phyloP scores from a whole-genome alignment of 2,329 filamentous ascomycete species.

The Aspergillus sp. region DNA sequence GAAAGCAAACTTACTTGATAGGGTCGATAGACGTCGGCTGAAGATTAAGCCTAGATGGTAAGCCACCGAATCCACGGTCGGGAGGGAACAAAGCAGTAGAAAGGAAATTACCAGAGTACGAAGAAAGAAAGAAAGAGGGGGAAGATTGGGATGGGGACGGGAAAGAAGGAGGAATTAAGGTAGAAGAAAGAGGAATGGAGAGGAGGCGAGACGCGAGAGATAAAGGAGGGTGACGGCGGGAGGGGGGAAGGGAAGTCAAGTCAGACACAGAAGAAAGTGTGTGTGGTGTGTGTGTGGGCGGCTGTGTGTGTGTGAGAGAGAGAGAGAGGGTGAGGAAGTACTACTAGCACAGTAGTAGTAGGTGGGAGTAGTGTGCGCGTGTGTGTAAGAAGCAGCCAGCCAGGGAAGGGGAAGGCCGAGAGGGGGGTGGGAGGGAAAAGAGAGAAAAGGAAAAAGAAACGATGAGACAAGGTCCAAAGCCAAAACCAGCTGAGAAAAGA shows the following conservation, averaged over 20 bases:
- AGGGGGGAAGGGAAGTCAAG: not conserved
- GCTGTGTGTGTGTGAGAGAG: not conserved
- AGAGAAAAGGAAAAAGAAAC: not conserved
- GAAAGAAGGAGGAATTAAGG: constrained; percentile 4
- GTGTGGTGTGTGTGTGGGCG: not conserved
- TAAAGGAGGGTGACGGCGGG: constrained; percentile 6
- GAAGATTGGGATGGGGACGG: constrained; percentile 3
- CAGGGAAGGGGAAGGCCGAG: not conserved
- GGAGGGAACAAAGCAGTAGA: constrained; percentile 17
- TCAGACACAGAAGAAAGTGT: not conserved
- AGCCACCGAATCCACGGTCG: constrained; percentile 18
- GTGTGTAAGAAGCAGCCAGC: constrained; percentile 6
- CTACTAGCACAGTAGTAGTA: not conserved
- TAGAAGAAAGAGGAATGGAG: constrained; percentile 10
- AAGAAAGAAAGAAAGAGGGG: constrained; percentile 13
- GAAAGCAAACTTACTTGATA: constrained; percentile 45
- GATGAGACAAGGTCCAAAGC: constrained; percentile 6
- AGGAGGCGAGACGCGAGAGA: constrained; percentile 6
- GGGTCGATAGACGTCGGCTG: constrained; percentile 52
- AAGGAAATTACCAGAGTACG: constrained; percentile 8
- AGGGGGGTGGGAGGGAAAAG: constrained; percentile 12
- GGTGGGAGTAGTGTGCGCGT: not conserved
- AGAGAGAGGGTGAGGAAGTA: not conserved
- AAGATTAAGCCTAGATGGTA: constrained; percentile 26
- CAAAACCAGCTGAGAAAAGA: not conserved